These are phyloP conservation scores for Entomortierella chlamydospora DNA, from an alignment of 192 early-diverging fungal species.

Conservation along the genomic window DNA sequence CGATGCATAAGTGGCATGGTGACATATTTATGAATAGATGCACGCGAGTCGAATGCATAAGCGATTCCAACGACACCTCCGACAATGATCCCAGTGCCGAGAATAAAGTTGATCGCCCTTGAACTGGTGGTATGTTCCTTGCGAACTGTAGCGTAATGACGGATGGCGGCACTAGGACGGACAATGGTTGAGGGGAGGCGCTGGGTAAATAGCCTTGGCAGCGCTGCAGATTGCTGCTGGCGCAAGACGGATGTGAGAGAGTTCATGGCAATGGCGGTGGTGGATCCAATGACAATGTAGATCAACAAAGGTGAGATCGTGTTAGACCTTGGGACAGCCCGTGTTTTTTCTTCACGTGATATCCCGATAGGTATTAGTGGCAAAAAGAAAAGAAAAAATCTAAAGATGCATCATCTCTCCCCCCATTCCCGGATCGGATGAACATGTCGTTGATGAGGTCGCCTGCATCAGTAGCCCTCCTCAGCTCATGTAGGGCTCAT, in stretches of 20 bases:
- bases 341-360: neutral
- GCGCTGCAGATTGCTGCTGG: slow-evolving; percentile 1
- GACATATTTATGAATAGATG: slow-evolving; percentile 74
- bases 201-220: neutral
- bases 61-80: slow-evolving; percentile 59
- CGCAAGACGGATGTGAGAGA: slow-evolving; percentile 27
- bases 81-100: slow-evolving; percentile 54
- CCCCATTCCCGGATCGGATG: neutral
- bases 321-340: neutral
- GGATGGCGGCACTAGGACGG: slow-evolving; percentile 22
- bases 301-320: neutral
- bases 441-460: neutral
- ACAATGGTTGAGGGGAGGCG: neutral
- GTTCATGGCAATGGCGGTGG: slow-evolving; percentile 13
- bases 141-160: slow-evolving; percentile 42
- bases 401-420: neutral
- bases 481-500: slow-evolving; percentile 21
- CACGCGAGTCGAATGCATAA: slow-evolving; percentile 80
- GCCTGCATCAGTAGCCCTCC: slow-evolving; percentile 1
- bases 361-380: neutral
- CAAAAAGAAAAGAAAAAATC: neutral
- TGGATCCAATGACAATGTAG: neutral
- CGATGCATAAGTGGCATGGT: slow-evolving; percentile 76
- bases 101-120: slow-evolving; percentile 55
- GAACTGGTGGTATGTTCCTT: slow-evolving; percentile 46